Conservation (phyloP, 768 basidiomycete genomes). For the Leucocoprinus sp. region DNA sequence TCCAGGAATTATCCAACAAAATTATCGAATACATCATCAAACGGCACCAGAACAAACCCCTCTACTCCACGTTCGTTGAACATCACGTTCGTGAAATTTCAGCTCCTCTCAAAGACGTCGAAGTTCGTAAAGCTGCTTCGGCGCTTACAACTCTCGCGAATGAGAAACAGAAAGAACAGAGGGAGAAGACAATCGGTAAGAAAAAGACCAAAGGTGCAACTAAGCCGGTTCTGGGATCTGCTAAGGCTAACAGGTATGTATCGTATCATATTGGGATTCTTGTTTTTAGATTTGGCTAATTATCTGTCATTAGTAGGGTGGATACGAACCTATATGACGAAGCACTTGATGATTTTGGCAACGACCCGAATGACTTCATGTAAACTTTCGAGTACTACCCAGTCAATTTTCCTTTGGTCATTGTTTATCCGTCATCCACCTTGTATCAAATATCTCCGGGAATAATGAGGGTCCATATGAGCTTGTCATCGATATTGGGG, state of each 20-base stretch:
- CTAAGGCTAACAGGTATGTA: constrained; percentile 58
- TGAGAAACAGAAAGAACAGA: constrained; percentile 89
- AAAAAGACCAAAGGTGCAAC: constrained; percentile 68
- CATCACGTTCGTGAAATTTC: constrained; percentile 73
- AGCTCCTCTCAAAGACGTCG: constrained; percentile 76
- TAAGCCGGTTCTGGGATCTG: constrained; percentile 72
- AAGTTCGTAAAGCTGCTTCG: constrained; percentile 84
- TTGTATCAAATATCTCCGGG: neutral
- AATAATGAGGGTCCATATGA: neutral
- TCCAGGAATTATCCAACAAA: constrained; percentile 59
- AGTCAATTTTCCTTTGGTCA: neutral
- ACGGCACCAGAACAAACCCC: constrained; percentile 72
- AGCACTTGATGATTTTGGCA: constrained; percentile 82
- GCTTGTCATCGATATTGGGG: neutral
- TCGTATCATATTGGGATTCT: neutral
- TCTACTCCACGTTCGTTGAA: constrained; percentile 80
- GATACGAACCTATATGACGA: constrained; percentile 84
- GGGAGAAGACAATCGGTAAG: constrained; percentile 82
- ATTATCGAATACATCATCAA: constrained; percentile 73
- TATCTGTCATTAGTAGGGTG: constrained; percentile 34
- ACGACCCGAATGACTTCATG: constrained; percentile 81
- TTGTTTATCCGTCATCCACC: constrained; percentile 4
- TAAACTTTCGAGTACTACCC: constrained; percentile 29
- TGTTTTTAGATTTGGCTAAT: constrained; percentile 1
- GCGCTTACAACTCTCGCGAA: constrained; percentile 83